Base-by-base conservation (phyloP, 331 rosid species). In the Spiraea crenata region DNA sequence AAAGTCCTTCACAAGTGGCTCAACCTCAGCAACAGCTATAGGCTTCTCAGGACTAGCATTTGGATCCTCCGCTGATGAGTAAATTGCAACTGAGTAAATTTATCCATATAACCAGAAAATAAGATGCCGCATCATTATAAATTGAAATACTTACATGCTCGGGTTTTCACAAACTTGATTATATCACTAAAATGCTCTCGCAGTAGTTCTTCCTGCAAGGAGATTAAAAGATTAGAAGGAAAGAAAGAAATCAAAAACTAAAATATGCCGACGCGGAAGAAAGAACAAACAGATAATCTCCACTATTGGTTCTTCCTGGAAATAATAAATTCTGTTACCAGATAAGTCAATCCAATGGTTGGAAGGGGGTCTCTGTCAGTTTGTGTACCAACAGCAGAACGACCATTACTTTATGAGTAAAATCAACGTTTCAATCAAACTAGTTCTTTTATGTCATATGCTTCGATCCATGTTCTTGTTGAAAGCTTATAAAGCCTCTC, bases 1-100 rank as follows among this genome's bases (percentile, higher is more conserved):
- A 73, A 93, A 93, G 81, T 93, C 99, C 85, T 93, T 93, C 71
- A 93, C 96, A 1, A 93, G 95, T n/a, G 97, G 97, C 85, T 93
- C 96, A 13, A 91, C 95, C 81, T 93, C 99, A 0, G 85, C 82
- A n/a, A 87, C 78, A 0, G 96, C 72, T 69, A 87, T 80, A 15
- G 99, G 92, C 72, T 82, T 88, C 69, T 89, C 96, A 0, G 85
- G 78, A 72, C 65, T 84, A 7, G 89, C 77, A 47, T 81, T 65
- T 40, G 88, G 87, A 74, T 93, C 96, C 87, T 93, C 99, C 54
- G 99, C 97, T 93, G 88, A 81, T 9, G 9, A 57, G 48, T 52
- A 44, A 55, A 63, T 72, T 57, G 54, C 63, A 69, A 25, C 69
- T 76, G 65, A 79, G 65, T 64, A 54, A 61, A 38, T 45, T 41